These are phyloP conservation scores for Globisporangium ultimum DNA, from an alignment of 352 stramenopile genomes.

Conservation along the genomic window DNA sequence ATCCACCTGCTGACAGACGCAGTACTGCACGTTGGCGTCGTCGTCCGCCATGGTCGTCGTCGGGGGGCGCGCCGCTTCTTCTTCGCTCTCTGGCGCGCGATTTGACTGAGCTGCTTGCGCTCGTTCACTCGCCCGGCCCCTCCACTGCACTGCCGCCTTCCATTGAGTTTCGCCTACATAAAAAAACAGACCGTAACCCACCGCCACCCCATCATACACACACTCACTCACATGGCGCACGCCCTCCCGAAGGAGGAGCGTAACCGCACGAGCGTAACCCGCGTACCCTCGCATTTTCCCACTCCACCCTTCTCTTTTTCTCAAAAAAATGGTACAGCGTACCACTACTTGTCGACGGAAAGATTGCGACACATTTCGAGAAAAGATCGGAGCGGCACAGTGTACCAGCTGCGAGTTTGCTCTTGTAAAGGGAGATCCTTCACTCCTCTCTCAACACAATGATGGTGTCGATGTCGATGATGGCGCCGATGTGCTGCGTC, in stretches of 20 bases:
- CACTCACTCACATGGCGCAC: not conserved
- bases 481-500: slow-evolving; percentile 15
- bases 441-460: not conserved
- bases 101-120: slow-evolving; percentile 1
- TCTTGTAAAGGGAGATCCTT: slow-evolving; percentile 3
- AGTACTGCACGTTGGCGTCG: slow-evolving; percentile 57
- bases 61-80: not conserved
- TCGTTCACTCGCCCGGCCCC: slow-evolving; percentile 2
- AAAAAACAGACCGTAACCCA: slow-evolving; percentile 10
- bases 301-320: not conserved
- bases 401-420: not conserved
- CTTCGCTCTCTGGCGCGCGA: not conserved
- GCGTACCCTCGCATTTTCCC: not conserved
- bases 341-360: no score
- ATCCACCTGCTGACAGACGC: slow-evolving; percentile 80
- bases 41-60: slow-evolving; percentile 31
- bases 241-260: not conserved
- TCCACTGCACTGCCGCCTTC: slow-evolving; percentile 7
- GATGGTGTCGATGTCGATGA: not conserved
- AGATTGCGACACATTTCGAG: no score
- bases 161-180: slow-evolving; percentile 15
- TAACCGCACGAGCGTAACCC: slow-evolving; percentile 3
- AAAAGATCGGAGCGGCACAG: not conserved
- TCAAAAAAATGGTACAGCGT: not conserved
- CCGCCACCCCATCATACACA: not conserved